Base-by-base conservation (phyloP, 2,329 filamentous ascomycete genomes). In the Alternaria postmessia region DNA sequence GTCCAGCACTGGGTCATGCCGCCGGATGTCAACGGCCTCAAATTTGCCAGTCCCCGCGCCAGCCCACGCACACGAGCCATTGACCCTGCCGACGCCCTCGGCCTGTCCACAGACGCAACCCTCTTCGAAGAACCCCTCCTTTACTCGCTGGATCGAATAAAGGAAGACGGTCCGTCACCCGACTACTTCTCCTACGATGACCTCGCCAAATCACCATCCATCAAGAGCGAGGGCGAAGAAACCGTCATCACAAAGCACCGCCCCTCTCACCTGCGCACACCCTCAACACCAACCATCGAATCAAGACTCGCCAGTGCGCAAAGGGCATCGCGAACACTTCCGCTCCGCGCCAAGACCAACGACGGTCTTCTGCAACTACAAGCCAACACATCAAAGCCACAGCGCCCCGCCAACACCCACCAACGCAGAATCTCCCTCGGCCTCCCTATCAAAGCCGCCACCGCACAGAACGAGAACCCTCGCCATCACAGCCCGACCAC, bases 341-440 rank as follows among this genome's bases (percentile, higher is more conserved):
- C 58, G n/a, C 57, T 60, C 12, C 56, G 66, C n/a, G 57, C 63
- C 24, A 69, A 66, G 51, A 69, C 63, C 18, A 69, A 67, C 20
- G 65, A 69, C 47, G 70, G 70, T 2, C 59, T 72, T 11, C 51
- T 71, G 12, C 63, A 71, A 30, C 51, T 72, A 24, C 67, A 64
- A 20, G 62, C 68, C 49, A 67, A 65, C 9, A 44, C 61, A 0
- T 51, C 63, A 22, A 69, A 65, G 60, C 49, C 41, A 18, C 52
- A 62, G 38, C 59, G 36, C 56, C 57, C 48, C 32, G 48, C 56
- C 36, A 59, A 59, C 42, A 42, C 55, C 5, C 68, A 69, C 46
- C 63, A 66, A 20, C 68, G 70, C 57, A 65, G 63, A 30, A 59
- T 69, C n/a, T 70, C 70, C 20, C 44, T 72, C 28, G 64, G 64